Conservation (phyloP, 2,329 filamentous ascomycete species). For the Aspergillus sp. region DNA sequence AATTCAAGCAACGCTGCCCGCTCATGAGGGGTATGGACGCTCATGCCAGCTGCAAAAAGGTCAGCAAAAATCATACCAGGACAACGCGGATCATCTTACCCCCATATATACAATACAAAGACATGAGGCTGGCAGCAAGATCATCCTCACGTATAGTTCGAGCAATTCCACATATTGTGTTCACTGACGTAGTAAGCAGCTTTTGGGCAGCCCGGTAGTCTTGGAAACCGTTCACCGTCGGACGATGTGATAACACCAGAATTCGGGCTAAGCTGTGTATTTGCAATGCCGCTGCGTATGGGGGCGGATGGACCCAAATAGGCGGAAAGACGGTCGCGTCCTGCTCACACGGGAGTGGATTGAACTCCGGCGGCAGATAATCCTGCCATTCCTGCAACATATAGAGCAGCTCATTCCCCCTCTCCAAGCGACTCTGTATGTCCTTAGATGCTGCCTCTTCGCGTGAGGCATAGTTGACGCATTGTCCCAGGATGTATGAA, state of each 20-base stretch:
- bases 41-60: constrained; percentile 24
- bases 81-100: constrained; percentile 15
- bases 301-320: constrained; percentile 55
- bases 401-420: constrained; percentile 49
- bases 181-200: constrained; percentile 23
- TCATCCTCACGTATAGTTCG: constrained; percentile 23
- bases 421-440: constrained; percentile 46
- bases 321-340: constrained; percentile 44
- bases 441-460: constrained; percentile 50
- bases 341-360: constrained; percentile 39
- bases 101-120: constrained; percentile 30
- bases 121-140: constrained; percentile 23
- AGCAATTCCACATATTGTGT: constrained; percentile 31
- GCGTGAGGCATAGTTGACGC: constrained; percentile 60
- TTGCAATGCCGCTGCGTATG: constrained; percentile 53
- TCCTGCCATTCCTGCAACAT: constrained; percentile 55
- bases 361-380: constrained; percentile 46
- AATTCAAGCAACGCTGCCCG: constrained; percentile 25
- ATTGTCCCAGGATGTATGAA: constrained; percentile 58
- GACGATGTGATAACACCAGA: constrained; percentile 55
- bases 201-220: constrained; percentile 42
- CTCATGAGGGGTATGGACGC: constrained; percentile 27
- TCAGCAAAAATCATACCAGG: neutral
- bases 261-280: constrained; percentile 56
- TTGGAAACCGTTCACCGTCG: constrained; percentile 52